Conservation (phyloP, 768 basidiomycete species). For the Leccinum subgranulosum region DNA sequence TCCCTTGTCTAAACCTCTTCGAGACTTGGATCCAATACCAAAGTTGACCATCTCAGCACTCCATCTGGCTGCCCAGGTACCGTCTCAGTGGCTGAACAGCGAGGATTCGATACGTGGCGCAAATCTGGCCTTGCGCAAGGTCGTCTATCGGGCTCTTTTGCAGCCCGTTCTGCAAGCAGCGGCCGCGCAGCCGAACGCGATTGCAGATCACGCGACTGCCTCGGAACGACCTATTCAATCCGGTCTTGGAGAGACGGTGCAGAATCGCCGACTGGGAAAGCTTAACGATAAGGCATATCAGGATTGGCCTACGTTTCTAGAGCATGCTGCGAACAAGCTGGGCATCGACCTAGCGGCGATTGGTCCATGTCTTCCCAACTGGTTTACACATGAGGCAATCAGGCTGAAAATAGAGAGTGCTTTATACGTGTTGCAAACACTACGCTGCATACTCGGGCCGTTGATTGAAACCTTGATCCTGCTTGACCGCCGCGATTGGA, state of each 20-base stretch:
- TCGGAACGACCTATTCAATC: conserved; percentile 11
- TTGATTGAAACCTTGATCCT: conserved; percentile 64
- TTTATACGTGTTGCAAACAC: conserved; percentile 58
- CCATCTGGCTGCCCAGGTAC: conserved; percentile 73
- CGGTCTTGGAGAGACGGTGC: conserved; percentile 37
- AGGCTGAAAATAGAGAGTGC: conserved; percentile 35
- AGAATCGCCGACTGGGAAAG: conserved; percentile 50
- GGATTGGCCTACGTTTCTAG: conserved; percentile 49
- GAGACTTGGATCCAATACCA: conserved; percentile 13
- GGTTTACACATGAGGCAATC: conserved; percentile 19
- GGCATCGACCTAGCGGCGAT: conserved; percentile 18
- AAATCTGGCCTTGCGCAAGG: conserved; percentile 59
- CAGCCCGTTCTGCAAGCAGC: conserved; percentile 29
- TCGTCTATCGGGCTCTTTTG: conserved; percentile 69
- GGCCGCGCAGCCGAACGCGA: neutral
- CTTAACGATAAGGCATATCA: conserved; percentile 49
- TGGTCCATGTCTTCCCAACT: conserved; percentile 15
- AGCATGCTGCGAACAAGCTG: conserved; percentile 28
- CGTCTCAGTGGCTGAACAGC: conserved; percentile 54
- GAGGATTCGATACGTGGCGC: conserved; percentile 34
- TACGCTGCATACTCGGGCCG: conserved; percentile 69
- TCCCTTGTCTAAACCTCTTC: conserved; percentile 42
- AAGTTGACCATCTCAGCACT: conserved; percentile 40
- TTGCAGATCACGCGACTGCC: neutral
- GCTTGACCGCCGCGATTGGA: conserved; percentile 59